phyloP scores from a whole-genome alignment of 139 green algal species.

The Micromonas commoda region DNA sequence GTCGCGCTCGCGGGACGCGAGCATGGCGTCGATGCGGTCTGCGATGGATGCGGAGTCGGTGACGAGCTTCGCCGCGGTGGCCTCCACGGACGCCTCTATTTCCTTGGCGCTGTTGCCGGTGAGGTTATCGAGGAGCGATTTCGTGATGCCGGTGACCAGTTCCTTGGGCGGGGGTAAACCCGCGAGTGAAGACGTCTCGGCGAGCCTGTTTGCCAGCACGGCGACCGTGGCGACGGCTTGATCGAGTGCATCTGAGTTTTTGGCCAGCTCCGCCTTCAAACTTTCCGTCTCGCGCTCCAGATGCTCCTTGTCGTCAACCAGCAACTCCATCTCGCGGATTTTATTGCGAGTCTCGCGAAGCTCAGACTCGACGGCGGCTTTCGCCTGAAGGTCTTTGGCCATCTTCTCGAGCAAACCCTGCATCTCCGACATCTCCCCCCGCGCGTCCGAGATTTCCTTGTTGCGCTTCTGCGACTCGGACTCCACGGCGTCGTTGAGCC shows the following conservation, averaged over 20 bases:
- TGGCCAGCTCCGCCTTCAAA: neutral
- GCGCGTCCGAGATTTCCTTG: neutral
- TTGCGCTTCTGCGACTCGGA: neutral
- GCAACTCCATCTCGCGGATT: neutral
- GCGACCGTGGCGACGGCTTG: neutral
- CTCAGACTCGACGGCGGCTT: neutral
- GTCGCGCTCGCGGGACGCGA: neutral
- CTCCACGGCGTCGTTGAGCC: neutral
- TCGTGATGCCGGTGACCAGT: neutral
- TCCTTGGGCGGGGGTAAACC: neutral
- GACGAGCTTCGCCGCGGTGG: neutral
- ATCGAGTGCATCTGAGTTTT: neutral
- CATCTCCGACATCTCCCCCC: neutral
- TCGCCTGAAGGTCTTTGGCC: neutral
- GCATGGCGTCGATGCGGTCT: neutral
- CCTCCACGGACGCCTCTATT: neutral
- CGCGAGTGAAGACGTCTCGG: neutral
- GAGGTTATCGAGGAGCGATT: no score
- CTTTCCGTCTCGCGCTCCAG: neutral
- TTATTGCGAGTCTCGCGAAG: neutral
- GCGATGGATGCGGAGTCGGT: neutral
- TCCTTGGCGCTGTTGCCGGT: neutral
- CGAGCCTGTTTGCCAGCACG: neutral
- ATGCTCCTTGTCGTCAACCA: neutral
- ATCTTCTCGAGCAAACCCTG: neutral